Evolutionary conservation across 306 rosid genomes (phyloP).

Genomic region (Neltuma alba): DNA sequence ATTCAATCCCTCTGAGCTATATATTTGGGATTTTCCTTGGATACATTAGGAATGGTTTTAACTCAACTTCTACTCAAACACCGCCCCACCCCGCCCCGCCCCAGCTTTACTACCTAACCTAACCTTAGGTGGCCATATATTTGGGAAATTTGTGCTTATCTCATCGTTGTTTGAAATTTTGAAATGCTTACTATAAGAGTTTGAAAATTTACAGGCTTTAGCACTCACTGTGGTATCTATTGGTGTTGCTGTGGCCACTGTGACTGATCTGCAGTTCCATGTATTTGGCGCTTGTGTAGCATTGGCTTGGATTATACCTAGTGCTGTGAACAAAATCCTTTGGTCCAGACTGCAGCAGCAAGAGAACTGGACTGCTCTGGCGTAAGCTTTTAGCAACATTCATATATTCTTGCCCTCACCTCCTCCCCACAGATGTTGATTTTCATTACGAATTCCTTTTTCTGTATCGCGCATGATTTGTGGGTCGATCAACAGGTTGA

Average conservation of each 20-base stretch:
- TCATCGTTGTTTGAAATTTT: not conserved
- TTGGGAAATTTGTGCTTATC: not conserved
- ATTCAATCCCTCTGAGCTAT: not conserved
- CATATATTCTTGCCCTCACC: not conserved
- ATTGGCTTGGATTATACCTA: slow-evolving; percentile 82
- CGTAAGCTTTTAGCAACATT: slow-evolving; percentile 48
- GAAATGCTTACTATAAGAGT: slow-evolving; percentile 12
- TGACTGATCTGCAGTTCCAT: slow-evolving; percentile 80
- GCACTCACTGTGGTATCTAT: slow-evolving; percentile 70
- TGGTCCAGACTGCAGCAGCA: slow-evolving; percentile 90
- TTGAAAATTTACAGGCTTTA: slow-evolving; percentile 59
- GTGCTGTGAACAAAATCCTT: slow-evolving; percentile 82
- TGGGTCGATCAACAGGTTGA: slow-evolving; percentile 60
- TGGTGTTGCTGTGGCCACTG: slow-evolving; percentile 85
- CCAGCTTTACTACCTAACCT: no score
- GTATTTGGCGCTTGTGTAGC: slow-evolving; percentile 81
- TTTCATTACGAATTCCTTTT: not conserved
- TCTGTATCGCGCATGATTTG: slow-evolving; percentile 19
- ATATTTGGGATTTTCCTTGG: no score
- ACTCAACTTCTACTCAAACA: no score
- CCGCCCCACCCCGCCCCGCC: no score
- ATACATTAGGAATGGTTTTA: no score
- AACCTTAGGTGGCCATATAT: not conserved
- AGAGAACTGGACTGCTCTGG: slow-evolving; percentile 89
- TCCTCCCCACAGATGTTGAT: not conserved